Conservation (phyloP, 176 grass and related monocot species). For the Bothriochloa decipiens region DNA sequence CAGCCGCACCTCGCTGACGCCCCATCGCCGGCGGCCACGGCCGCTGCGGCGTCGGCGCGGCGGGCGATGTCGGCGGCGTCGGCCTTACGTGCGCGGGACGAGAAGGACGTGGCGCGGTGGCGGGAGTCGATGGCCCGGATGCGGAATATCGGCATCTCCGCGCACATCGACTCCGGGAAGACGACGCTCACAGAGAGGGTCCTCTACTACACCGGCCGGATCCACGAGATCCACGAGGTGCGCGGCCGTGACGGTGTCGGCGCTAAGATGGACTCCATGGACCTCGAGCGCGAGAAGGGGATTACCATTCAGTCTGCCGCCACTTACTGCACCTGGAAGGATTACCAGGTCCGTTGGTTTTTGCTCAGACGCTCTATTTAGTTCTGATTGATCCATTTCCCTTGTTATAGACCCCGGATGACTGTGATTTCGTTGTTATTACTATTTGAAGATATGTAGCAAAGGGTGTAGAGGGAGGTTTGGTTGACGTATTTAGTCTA, state of each 20-base stretch:
- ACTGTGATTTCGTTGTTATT: background rate
- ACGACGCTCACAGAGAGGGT: constrained; percentile 93
- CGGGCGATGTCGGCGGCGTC: constrained; percentile 55
- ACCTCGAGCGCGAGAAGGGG: constrained; percentile 94
- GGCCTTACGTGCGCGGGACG: constrained; percentile 64
- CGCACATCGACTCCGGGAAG: constrained; percentile 99
- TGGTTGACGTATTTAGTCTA: background rate
- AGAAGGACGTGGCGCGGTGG: constrained; percentile 78
- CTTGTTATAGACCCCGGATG: background rate
- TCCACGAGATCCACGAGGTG: constrained; percentile 99
- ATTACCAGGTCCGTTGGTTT: constrained; percentile 65
- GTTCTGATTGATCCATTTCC: constrained; percentile 7
- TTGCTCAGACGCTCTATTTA: background rate
- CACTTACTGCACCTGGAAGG: constrained; percentile 97
- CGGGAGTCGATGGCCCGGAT: constrained; percentile 83
- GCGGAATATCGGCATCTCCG: constrained; percentile 96
- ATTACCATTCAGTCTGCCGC: constrained; percentile 98
- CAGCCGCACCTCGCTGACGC: constrained; percentile 36
- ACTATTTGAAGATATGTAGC: background rate
- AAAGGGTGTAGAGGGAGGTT: background rate
- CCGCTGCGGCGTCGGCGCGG: constrained; percentile 37
- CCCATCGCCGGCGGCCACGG: constrained; percentile 28
- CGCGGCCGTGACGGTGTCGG: constrained; percentile 87
- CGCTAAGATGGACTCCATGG: constrained; percentile 99
- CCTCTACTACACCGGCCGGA: constrained; percentile 88